These are phyloP conservation scores for Komagataella pseudopastoris DNA, from an alignment of 805 yeast species.

Conservation along the genomic window DNA sequence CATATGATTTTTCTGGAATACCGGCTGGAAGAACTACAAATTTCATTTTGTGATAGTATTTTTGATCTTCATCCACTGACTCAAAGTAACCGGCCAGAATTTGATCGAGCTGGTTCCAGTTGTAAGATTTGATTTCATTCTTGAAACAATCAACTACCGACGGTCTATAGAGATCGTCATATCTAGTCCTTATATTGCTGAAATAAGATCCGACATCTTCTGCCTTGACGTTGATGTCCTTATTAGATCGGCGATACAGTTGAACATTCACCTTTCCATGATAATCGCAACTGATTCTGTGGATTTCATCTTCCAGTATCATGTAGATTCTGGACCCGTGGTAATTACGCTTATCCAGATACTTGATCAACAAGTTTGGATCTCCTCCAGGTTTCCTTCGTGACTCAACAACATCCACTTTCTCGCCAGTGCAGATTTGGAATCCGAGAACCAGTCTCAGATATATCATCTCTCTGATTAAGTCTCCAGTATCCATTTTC, in stretches of 20 bases:
- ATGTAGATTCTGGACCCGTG: constrained; percentile 58
- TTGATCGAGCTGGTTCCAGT: constrained; percentile 92
- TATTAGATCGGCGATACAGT: constrained; percentile 29
- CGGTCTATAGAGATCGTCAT: constrained; percentile 50
- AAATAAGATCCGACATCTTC: constrained; percentile 19
- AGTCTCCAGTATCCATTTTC: constrained; percentile 37
- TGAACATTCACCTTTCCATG: constrained; percentile 70
- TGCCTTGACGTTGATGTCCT: constrained; percentile 17
- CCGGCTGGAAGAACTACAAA: constrained; percentile 77
- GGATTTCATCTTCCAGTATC: constrained; percentile 73
- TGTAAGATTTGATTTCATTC: constrained; percentile 38
- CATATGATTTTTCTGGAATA: constrained; percentile 40
- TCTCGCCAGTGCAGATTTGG: constrained; percentile 72
- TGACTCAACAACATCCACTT: constrained; percentile 52
- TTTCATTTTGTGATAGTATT: constrained; percentile 52
- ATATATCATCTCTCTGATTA: constrained; percentile 80
- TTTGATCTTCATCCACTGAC: constrained; percentile 38
- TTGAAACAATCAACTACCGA: constrained; percentile 44
- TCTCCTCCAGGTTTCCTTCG: constrained; percentile 42
- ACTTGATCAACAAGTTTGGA: constrained; percentile 40
- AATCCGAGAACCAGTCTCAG: constrained; percentile 76
- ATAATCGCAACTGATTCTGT: constrained; percentile 62
- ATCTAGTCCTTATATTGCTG: constrained; percentile 63
- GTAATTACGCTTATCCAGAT: constrained; percentile 31
- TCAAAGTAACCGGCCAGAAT: constrained; percentile 86